Conservation (phyloP, 352 stramenopile genomes). For the Pilasporangium apinafurcum region DNA sequence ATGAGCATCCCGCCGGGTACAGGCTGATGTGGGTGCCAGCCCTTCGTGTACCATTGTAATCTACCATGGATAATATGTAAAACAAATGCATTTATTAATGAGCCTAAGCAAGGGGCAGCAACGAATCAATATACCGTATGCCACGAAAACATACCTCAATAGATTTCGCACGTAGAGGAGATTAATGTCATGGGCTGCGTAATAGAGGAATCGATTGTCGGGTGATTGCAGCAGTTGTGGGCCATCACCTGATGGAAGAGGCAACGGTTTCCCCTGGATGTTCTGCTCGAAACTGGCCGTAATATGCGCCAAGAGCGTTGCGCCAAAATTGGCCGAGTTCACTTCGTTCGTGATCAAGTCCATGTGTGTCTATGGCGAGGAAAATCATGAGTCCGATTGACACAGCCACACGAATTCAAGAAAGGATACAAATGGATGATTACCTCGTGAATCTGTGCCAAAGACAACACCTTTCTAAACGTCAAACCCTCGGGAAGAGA, state of each 20-base stretch:
- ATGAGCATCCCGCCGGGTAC: constrained; percentile 71
- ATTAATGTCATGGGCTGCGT: constrained; percentile 79
- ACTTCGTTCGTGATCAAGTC: constrained; percentile 76
- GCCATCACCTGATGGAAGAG: constrained; percentile 32
- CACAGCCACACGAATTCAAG: too few species aligned
- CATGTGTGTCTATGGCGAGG: constrained; percentile 48
- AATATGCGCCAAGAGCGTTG: constrained; percentile 69
- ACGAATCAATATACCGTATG: too few species aligned
- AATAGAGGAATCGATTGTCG: constrained; percentile 60
- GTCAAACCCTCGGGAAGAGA: constrained; percentile 41
- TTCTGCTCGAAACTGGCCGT: constrained; percentile 71
- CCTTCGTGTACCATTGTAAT: constrained; percentile 57
- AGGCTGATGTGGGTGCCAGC: constrained; percentile 71
- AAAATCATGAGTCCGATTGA: neutral
- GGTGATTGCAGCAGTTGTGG: constrained; percentile 41
- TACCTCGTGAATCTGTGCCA: constrained; percentile 60
- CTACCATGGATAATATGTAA: constrained; percentile 10
- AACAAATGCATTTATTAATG: neutral
- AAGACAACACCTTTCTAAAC: constrained; percentile 51
- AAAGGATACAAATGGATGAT: neutral
- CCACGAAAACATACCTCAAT: constrained; percentile 35
- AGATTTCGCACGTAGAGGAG: constrained; percentile 71
- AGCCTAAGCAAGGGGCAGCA: neutral
- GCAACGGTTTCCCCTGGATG: constrained; percentile 27
- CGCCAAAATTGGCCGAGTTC: constrained; percentile 70